These are phyloP conservation scores for Fusarium solani-melongenae DNA, from an alignment of 2,329 filamentous ascomycete species.

Conservation along the genomic window DNA sequence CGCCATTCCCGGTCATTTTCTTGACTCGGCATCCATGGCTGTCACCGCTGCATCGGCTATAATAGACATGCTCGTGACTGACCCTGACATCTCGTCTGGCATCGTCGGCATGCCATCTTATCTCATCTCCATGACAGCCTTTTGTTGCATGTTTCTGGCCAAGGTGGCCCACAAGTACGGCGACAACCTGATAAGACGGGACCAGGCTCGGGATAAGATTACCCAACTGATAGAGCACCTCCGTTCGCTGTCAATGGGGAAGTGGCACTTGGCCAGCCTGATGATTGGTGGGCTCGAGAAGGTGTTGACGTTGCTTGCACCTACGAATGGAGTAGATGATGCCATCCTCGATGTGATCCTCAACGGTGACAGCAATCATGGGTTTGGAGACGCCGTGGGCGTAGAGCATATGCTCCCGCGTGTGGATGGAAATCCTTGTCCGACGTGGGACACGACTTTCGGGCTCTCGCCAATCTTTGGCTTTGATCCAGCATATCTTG, in stretches of 20 bases:
- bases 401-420: constrained; percentile 11
- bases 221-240: constrained; percentile 53
- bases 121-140: constrained; percentile 61
- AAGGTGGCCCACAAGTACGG: constrained; percentile 56
- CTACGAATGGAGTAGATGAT: constrained; percentile 1
- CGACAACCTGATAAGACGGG: constrained; percentile 51
- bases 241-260: constrained; percentile 53
- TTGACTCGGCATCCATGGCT: constrained; percentile 41
- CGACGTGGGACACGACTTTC: constrained; percentile 43
- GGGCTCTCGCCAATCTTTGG: constrained; percentile 45
- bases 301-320: constrained; percentile 40
- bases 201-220: constrained; percentile 51
- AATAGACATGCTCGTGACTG: constrained; percentile 54
- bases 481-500: constrained; percentile 39
- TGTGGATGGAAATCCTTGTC: constrained; percentile 26
- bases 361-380: neutral
- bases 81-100: constrained; percentile 52
- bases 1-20: constrained; percentile 43
- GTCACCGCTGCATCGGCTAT: constrained; percentile 52
- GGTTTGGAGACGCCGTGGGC: constrained; percentile 1
- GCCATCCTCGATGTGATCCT: neutral
- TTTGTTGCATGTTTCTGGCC: constrained; percentile 61
- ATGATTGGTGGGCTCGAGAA: constrained; percentile 60
- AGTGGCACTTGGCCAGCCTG: constrained; percentile 58
- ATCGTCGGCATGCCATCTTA: constrained; percentile 59